Base-by-base conservation (phyloP, 2,329 filamentous ascomycete species). In the Rhinocladiella similis region DNA sequence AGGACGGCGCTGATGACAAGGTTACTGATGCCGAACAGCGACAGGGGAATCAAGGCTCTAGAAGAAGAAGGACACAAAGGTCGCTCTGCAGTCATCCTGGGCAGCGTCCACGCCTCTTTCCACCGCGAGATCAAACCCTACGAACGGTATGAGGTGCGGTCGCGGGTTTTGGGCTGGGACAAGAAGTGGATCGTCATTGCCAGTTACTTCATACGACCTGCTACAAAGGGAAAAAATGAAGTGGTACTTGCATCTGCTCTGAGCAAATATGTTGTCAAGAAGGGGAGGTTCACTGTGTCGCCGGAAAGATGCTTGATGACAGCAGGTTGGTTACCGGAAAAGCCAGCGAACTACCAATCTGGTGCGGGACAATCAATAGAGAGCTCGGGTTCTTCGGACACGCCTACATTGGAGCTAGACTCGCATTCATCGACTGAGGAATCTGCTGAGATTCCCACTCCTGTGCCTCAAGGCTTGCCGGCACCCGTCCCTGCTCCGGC, bases 241-340 rank as follows among this genome's bases (percentile, higher is more conserved):
- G 72, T 84, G 58, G 80, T 93, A 38, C 81, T 88, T 64, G 90
- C 89, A 1, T 87, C 86, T 0, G 86, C 85, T 1, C 72, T 93
- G 42, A 86, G 83, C 75, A 92, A 91, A 76, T 93, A 93, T 70
- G 89, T 93, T 39, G 86, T 90, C 70, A 93, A 93, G 77, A 80
- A 91, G 54, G 89, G 88, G 1, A 80, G 93, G 20, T 79, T 94
- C 66, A 97, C 93, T 0, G 84, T 97, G 3, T 85, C 92, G 62
- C 92, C 94, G 0, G 88, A 91, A 64, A 79, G 89, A 46, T 79
- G 93, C 6, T 78, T 97, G 22, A 78, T 83, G 42, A 82, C 86
- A 35, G 87, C 87, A 48, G 85, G 86, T 1, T 77, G 97, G 69
- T 75, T 97, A 49, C 94, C 94, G 0, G 75, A 81, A 55, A 80